A percentile compares a stretch with the other conserved stretches of the same genome.
phyloP scores from a whole-genome alignment of 306 rosid species.

The Lagenaria siceraria region DNA sequence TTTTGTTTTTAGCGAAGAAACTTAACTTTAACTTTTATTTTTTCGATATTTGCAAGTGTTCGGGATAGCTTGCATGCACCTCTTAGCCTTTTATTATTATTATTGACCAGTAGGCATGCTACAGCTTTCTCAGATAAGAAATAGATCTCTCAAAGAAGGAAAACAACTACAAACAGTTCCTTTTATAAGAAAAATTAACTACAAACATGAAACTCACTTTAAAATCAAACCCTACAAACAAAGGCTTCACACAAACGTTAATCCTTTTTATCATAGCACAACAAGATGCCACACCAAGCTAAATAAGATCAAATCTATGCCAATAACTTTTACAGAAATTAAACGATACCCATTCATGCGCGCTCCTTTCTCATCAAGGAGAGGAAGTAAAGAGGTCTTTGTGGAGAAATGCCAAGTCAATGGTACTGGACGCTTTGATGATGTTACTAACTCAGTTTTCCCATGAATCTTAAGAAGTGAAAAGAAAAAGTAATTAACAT shows the following conservation, averaged over 20 bases:
- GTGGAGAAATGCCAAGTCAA: constrained; percentile 87
- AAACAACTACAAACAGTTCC: neutral
- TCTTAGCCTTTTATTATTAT: neutral
- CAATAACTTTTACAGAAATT: neutral
- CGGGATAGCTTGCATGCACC: neutral
- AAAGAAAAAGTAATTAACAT: neutral
- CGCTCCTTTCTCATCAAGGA: constrained; percentile 72
- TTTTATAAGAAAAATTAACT: neutral
- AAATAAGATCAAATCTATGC: neutral
- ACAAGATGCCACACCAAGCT: neutral
- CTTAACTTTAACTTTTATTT: neutral
- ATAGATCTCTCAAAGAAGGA: neutral
- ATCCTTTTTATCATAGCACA: neutral
- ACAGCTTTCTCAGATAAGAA: neutral
- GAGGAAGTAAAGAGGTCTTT: constrained; percentile 59
- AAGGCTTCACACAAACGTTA: neutral
- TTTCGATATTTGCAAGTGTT: too few species aligned
- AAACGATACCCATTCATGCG: constrained; percentile 60
- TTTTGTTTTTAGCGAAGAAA: neutral
- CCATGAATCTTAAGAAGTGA: constrained; percentile 71
- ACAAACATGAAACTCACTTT: neutral
- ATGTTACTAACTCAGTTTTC: constrained; percentile 80
- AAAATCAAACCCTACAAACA: neutral
- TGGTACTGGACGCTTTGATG: constrained; percentile 90
- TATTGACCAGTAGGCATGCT: neutral